A percentile compares a stretch with the other conserved stretches of the same genome.
phyloP scores from a whole-genome alignment of 208 protist genomes.

The Trypanosoma caninum region DNA sequence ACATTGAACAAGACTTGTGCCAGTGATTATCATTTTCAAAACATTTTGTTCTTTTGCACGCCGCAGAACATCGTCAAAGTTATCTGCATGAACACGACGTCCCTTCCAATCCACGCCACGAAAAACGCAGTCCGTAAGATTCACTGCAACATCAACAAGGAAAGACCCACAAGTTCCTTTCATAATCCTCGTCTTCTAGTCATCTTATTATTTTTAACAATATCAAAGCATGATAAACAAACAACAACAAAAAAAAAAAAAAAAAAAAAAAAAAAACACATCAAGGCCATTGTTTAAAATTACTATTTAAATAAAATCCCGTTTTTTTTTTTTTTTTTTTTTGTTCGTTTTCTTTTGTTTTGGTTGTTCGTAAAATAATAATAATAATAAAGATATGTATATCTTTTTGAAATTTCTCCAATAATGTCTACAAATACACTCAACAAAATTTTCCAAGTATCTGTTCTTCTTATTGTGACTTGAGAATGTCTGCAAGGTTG shows the following conservation, averaged over 20 bases:
- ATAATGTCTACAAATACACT: too few relatives aligned
- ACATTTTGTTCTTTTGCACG: constrained; percentile 56
- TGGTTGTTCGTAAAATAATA: too few relatives aligned
- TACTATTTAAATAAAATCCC: neutral
- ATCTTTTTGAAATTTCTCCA: too few relatives aligned
- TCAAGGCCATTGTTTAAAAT: neutral
- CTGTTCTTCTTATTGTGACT: neutral
- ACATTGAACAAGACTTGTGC: constrained; percentile 70
- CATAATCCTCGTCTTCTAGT: constrained; percentile 7
- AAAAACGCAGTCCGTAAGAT: constrained; percentile 89
- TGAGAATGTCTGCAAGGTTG: constrained; percentile 59
- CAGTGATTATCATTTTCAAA: constrained; percentile 80
- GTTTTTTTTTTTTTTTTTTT: too few relatives aligned
- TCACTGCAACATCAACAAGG: constrained; percentile 86
- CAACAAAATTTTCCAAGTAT: neutral
- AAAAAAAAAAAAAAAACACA: constrained; percentile 19
- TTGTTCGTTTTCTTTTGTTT: neutral
- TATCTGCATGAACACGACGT: constrained; percentile 68
- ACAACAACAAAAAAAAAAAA: constrained; percentile 24
- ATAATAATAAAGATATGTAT: constrained; percentile 4
- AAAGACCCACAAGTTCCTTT: constrained; percentile 28
- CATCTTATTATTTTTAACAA: neutral
- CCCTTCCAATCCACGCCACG: constrained; percentile 82
- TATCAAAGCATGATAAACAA: constrained; percentile 1
- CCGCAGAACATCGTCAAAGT: constrained; percentile 73